Evolutionary conservation across 371 early-diverging fungal species (phyloP).

Genomic region (Phascolomyces articulosus): DNA sequence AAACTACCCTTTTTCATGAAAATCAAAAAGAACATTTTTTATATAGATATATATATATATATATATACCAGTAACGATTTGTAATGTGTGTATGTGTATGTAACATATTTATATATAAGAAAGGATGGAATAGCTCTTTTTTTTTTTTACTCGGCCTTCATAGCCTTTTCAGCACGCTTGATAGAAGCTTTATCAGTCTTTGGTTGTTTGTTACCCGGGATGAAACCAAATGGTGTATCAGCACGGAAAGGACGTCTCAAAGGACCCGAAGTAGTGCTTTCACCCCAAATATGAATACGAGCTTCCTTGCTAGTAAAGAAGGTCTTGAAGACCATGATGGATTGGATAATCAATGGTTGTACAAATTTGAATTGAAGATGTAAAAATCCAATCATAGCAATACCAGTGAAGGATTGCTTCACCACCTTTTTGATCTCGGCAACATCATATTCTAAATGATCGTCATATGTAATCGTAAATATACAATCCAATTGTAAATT

Average conservation of each 20-base stretch:
- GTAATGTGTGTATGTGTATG: too few relatives aligned
- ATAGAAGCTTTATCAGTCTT: conserved; percentile 54
- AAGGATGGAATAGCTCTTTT: neutral
- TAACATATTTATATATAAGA: too few relatives aligned
- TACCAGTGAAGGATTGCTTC: conserved; percentile 67
- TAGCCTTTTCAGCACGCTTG: conserved; percentile 57
- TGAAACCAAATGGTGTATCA: conserved; percentile 60
- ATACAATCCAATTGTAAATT: neutral
- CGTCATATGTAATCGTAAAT: neutral
- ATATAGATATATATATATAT: too few relatives aligned
- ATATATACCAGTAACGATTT: too few relatives aligned
- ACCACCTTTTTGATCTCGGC: conserved; percentile 70
- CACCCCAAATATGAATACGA: conserved; percentile 72
- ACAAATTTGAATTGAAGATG: conserved; percentile 86
- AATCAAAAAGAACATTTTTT: too few relatives aligned
- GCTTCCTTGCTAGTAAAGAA: conserved; percentile 60
- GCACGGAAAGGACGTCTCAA: conserved; percentile 82
- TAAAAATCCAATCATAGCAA: conserved; percentile 71
- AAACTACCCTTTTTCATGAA: too few relatives aligned
- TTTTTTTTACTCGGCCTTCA: conserved; percentile 41
- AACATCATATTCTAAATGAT: conserved; percentile 72
- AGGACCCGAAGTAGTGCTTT: conserved; percentile 67
- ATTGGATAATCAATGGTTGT: conserved; percentile 65
- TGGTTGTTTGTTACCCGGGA: conserved; percentile 31
- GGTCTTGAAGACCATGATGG: conserved; percentile 21